Conservation (phyloP, 768 basidiomycete genomes). For the Lactarius evosmus region DNA sequence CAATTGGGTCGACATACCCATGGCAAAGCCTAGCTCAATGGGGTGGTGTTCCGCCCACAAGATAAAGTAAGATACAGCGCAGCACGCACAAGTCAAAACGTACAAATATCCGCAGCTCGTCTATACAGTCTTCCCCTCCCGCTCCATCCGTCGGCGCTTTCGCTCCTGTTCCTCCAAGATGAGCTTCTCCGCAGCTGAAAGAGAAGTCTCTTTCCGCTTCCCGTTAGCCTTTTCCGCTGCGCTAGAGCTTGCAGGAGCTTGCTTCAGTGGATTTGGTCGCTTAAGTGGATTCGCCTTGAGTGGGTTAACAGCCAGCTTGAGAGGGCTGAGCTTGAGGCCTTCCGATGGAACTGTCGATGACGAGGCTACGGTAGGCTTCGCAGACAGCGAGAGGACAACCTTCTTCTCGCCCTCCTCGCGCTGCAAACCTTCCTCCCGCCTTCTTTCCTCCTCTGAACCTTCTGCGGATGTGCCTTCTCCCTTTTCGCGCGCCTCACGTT, state of each 20-base stretch:
- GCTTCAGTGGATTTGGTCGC: slow-evolving; percentile 72
- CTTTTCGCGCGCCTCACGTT: slow-evolving; percentile 43
- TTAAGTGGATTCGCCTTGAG: slow-evolving; percentile 69
- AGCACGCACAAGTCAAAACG: slow-evolving; percentile 9
- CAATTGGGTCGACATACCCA: background rate
- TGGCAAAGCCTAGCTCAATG: background rate
- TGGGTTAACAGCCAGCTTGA: slow-evolving; percentile 55
- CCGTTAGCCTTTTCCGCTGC: slow-evolving; percentile 46
- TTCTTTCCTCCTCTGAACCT: slow-evolving; percentile 35
- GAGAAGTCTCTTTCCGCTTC: slow-evolving; percentile 56
- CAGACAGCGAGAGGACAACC: slow-evolving; percentile 68
- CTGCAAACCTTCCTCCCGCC: slow-evolving; percentile 59
- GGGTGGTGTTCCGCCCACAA: background rate
- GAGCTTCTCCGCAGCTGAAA: slow-evolving; percentile 82
- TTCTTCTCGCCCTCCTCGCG: slow-evolving; percentile 69
- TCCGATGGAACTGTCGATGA: slow-evolving; percentile 37
- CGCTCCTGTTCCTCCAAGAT: slow-evolving; percentile 90
- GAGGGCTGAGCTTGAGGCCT: slow-evolving; percentile 59
- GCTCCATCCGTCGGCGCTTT: slow-evolving; percentile 75
- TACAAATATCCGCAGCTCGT: slow-evolving; percentile 9
- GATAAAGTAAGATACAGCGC: slow-evolving; percentile 10
- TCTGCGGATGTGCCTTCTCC: slow-evolving; percentile 32
- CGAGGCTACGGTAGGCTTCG: slow-evolving; percentile 44
- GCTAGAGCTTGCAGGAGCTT: slow-evolving; percentile 37
- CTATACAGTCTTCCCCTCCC: slow-evolving; percentile 34